Evolutionary conservation across 2,329 filamentous ascomycete species (phyloP).

Genomic region (Aureobasidium sp.): DNA sequence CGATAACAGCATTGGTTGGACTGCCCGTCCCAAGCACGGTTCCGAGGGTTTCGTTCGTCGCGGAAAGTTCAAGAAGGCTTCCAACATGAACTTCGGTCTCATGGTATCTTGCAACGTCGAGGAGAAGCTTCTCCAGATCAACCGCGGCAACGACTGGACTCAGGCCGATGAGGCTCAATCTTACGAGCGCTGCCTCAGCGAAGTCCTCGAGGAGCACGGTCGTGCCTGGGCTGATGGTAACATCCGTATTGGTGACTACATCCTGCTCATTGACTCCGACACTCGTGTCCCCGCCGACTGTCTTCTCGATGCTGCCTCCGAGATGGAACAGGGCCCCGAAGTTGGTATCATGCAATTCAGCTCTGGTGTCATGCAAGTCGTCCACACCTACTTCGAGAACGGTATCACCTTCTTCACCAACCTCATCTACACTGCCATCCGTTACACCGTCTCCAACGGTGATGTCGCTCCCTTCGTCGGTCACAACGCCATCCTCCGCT

Average conservation of each 20-base stretch:
- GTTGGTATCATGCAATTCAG: constrained; percentile 64
- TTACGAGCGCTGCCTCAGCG: constrained; percentile 42
- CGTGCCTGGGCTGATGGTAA: constrained; percentile 53
- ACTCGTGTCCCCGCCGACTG: constrained; percentile 61
- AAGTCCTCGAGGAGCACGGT: constrained; percentile 45
- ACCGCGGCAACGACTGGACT: constrained; percentile 29
- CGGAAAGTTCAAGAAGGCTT: constrained; percentile 61
- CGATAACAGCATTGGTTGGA: constrained; percentile 43
- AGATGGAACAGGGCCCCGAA: constrained; percentile 62
- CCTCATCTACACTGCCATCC: constrained; percentile 65
- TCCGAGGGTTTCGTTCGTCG: constrained; percentile 43
- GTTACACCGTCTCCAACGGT: constrained; percentile 60
- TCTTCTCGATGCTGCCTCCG: constrained; percentile 58
- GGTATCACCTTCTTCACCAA: constrained; percentile 73
- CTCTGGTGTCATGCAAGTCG: constrained; percentile 69
- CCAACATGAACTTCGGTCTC: constrained; percentile 67
- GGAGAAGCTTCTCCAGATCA: constrained; percentile 40
- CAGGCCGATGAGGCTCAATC: constrained; percentile 32
- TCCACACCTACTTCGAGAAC: constrained; percentile 63
- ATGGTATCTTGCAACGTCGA: constrained; percentile 55
- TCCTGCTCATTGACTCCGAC: constrained; percentile 60
- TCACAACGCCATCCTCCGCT: constrained; percentile 67
- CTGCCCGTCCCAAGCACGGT: constrained; percentile 42
- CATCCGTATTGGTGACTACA: constrained; percentile 53
- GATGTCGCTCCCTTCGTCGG: constrained; percentile 69